phyloP scores from a whole-genome alignment of 768 basidiomycete species.

The Pisolithus albus region DNA sequence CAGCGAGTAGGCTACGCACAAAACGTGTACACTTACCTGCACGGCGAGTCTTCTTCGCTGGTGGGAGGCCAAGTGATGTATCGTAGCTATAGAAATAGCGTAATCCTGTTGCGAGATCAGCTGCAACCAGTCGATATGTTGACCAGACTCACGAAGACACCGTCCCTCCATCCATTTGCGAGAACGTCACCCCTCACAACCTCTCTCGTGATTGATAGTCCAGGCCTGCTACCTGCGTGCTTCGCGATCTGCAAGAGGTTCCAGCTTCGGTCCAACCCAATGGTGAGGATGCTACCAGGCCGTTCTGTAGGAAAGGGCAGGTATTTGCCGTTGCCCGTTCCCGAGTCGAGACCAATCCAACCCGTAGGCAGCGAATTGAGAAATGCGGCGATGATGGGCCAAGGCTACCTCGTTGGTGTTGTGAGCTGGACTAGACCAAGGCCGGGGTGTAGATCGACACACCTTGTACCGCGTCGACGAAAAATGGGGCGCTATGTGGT shows the following conservation, averaged over 20 bases:
- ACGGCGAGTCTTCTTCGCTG: conserved; percentile 67
- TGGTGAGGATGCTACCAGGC: conserved; percentile 56
- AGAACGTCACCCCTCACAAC: conserved; percentile 80
- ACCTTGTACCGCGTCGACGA: conserved; percentile 88
- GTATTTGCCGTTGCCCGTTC: conserved; percentile 98
- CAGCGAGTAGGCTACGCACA: neutral
- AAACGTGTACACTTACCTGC: conserved; percentile 41
- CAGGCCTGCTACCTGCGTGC: conserved; percentile 42
- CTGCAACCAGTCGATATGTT: neutral
- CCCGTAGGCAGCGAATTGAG: conserved; percentile 64
- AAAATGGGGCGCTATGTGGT: conserved; percentile 81
- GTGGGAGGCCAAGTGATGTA: conserved; percentile 87
- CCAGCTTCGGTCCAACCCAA: conserved; percentile 79
- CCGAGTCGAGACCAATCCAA: conserved; percentile 88
- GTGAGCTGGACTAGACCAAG: neutral
- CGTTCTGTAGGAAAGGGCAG: conserved; percentile 65
- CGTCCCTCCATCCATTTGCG: conserved; percentile 64
- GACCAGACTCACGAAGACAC: conserved; percentile 63
- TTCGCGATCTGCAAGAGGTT: conserved; percentile 74
- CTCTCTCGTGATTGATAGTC: conserved; percentile 40
- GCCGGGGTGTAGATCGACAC: neutral
- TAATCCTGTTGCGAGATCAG: conserved; percentile 61
- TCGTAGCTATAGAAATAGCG: conserved; percentile 94
- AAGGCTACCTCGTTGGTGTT: conserved; percentile 48
- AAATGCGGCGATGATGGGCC: conserved; percentile 81